Evolutionary conservation across 345 rosid species (phyloP), one percentile per base, ranked within the genome.

Genomic region (Rhizophora apiculata): DNA sequence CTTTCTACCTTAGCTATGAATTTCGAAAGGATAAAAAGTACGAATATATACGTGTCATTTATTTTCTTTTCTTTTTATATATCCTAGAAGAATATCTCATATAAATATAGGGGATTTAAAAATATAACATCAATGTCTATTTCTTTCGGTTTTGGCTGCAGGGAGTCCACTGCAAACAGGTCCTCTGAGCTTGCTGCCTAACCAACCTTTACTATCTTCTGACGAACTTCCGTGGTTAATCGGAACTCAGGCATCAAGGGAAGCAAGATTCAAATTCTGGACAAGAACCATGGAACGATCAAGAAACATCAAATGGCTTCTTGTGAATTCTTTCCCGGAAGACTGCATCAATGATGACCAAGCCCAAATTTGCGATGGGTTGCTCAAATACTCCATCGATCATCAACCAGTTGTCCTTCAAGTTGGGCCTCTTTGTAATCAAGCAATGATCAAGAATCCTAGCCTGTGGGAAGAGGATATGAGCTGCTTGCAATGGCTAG

Each of bases 221-320:
- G 84, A 80, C n/a, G 92, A 88, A 68, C 87, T 90, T 56, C 85
- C 92, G 6, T 93, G 98, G 98, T 59, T 93, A 20, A 89, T 93
- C 21, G 98, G 98, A 79, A 77, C 74, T 34, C 71, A 72, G 6
- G 39, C 81, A n/a, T 67, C 92, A 65, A 82, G 77, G 66, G 82
- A 74, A 71, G 84, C 79, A 27, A 82, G 98, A 74, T 90, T 93
- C 80, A 76, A 76, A 54, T 93, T 93, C 34, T 93, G 98, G 98
- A 84, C 60, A 63, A 78, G 86, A 71, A 81, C 85, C 20, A 58
- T 86, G 63, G 71, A 86, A 16, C 78, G 96, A 70, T 81, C 80
- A 8, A 81, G 72, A 43, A 64, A 74, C 34, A 87, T 93, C 3
- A 54, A 60, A 26, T 90, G 96, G 90, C 80, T 93, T 18, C 78